Evolutionary conservation across 176 grass and related monocot genomes (phyloP).

Genomic region (Oryza meyeriana): DNA sequence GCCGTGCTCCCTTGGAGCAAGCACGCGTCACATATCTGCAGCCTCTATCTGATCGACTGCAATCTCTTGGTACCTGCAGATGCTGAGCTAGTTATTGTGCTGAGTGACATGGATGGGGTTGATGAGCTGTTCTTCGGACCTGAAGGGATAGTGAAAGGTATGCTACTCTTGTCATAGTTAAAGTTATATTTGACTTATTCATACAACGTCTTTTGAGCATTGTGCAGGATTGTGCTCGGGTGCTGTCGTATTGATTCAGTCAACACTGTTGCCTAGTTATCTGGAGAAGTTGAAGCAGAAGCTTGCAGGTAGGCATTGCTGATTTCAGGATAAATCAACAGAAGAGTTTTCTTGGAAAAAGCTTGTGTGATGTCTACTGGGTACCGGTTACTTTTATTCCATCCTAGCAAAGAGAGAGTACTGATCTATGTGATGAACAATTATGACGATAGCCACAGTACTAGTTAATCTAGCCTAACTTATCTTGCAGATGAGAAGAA

Average conservation of each 20-base stretch:
- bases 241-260: constrained; percentile 58
- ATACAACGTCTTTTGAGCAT: constrained; percentile 26
- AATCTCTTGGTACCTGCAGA: constrained; percentile 36
- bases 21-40: too few relatives aligned
- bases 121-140: constrained; percentile 53
- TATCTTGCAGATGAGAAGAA: constrained; percentile 52
- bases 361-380: background rate
- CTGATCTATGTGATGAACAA: constrained; percentile 12
- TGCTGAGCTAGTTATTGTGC: constrained; percentile 46
- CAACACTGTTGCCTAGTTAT: constrained; percentile 43
- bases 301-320: constrained; percentile 47
- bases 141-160: constrained; percentile 49
- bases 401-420: background rate
- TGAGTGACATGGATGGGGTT: constrained; percentile 42
- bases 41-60: constrained; percentile 16
- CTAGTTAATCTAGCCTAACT: constrained; percentile 8
- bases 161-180: background rate
- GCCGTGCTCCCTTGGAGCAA: background rate
- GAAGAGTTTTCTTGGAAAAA: background rate
- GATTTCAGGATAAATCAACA: background rate
- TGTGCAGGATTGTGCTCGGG: constrained; percentile 45
- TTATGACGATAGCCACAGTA: background rate
- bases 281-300: constrained; percentile 58
- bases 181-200: background rate
- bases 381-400: background rate